Conservation (phyloP, 148 eudicot genomes). For the Fagopyrum homotropicum region DNA sequence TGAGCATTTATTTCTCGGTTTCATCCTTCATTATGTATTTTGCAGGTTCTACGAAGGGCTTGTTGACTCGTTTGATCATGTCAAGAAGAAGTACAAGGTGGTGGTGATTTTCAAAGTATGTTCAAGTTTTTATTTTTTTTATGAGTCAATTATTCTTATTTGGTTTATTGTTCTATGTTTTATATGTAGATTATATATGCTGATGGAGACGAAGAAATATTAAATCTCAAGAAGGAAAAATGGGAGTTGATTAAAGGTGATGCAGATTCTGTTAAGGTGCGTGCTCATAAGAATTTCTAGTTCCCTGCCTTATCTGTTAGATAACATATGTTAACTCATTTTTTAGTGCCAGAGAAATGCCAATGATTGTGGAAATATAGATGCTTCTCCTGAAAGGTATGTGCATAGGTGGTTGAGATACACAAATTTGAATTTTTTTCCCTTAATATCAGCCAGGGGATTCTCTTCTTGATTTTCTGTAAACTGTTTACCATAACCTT, state of each 20-base stretch:
- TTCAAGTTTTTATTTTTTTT: neutral
- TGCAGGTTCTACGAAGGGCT: constrained; percentile 9
- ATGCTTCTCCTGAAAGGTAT: constrained; percentile 9
- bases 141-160: neutral
- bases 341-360: constrained; percentile 8
- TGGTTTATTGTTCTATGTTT: neutral
- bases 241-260: constrained; percentile 11
- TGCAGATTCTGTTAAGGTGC: neutral
- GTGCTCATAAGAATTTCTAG: neutral
- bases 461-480: neutral
- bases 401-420: constrained; percentile 1
- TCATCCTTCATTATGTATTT: neutral
- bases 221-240: constrained; percentile 4
- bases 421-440: neutral
- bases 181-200: constrained; percentile 1
- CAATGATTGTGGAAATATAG: constrained; percentile 4
- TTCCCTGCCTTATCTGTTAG: neutral
- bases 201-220: constrained; percentile 11
- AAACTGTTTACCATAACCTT: neutral
- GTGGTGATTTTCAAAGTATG: neutral
- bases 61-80: constrained; percentile 3
- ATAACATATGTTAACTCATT: neutral
- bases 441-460: neutral
- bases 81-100: constrained; percentile 7
- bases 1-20: neutral